A percentile compares a stretch with the other conserved stretches of the same genome.
phyloP scores from a whole-genome alignment of 306 rosid species.

The Lathyrus sativus region DNA sequence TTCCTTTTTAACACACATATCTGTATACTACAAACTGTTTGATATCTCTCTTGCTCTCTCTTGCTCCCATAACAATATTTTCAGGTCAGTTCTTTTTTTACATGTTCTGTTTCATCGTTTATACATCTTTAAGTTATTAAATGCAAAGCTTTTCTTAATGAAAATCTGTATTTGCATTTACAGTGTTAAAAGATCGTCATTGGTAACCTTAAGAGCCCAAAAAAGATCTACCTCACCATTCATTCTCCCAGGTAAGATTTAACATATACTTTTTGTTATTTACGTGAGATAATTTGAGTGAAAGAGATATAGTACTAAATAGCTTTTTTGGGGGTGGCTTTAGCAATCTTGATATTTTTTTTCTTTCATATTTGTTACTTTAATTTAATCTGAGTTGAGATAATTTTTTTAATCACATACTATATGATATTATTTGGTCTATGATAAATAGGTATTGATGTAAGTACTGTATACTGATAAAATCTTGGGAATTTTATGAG shows the following conservation, averaged over 20 bases:
- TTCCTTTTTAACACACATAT: not conserved
- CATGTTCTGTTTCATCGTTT: not conserved
- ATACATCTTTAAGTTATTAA: not conserved
- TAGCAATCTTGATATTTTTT: not conserved
- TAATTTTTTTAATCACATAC: not conserved
- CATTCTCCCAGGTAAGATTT: conserved; percentile 1
- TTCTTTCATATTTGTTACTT: conserved; percentile 1
- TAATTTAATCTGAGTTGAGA: not conserved
- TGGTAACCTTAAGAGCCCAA: not conserved
- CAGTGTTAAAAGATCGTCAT: not conserved
- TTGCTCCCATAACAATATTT: not conserved
- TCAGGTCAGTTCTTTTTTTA: not conserved
- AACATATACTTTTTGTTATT: not conserved
- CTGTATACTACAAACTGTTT: not conserved
- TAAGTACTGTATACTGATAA: no score
- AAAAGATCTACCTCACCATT: not conserved
- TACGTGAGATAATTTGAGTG: not conserved
- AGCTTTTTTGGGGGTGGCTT: not conserved
- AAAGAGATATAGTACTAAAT: not conserved
- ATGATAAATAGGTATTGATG: conserved; percentile 3
- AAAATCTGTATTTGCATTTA: not conserved
- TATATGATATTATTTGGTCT: not conserved
- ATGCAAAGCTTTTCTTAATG: not conserved
- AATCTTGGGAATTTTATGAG: not conserved
- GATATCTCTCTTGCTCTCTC: not conserved